These are phyloP conservation scores for Mycena haematopus DNA, from an alignment of 768 basidiomycete species.

Conservation along the genomic window DNA sequence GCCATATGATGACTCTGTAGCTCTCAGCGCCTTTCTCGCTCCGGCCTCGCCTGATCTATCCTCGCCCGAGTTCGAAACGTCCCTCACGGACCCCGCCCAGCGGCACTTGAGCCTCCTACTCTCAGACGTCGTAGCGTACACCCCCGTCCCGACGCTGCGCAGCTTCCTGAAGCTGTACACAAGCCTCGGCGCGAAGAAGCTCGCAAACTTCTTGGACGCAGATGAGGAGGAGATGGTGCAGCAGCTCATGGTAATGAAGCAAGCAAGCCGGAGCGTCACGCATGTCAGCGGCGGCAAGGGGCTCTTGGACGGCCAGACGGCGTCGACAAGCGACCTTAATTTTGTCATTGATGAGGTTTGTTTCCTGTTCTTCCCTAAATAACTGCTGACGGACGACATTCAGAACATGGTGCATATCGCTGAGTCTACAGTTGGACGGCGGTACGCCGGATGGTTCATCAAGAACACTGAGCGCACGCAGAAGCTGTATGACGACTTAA, in stretches of 20 bases:
- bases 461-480: slow-evolving; percentile 93
- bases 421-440: slow-evolving; percentile 90
- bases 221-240: slow-evolving; percentile 95
- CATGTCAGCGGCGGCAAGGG: slow-evolving; percentile 65
- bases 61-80: slow-evolving; percentile 37
- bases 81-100: slow-evolving; percentile 73
- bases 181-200: slow-evolving; percentile 87
- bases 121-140: slow-evolving; percentile 75
- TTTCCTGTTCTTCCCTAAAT: slow-evolving; percentile 13
- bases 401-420: slow-evolving; percentile 98
- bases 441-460: slow-evolving; percentile 98
- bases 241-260: slow-evolving; percentile 97
- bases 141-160: slow-evolving; percentile 82
- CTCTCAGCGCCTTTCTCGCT: slow-evolving; percentile 57
- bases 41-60: slow-evolving; percentile 46
- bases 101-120: slow-evolving; percentile 89
- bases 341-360: slow-evolving; percentile 91
- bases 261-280: slow-evolving; percentile 78
- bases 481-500: slow-evolving; percentile 83
- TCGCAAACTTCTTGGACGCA: slow-evolving; percentile 89
- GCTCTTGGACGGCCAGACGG: slow-evolving; percentile 84
- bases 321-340: slow-evolving; percentile 92
- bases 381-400: background rate
- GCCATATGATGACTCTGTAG: slow-evolving; percentile 82
- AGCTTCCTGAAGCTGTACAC: slow-evolving; percentile 97